Conservation (phyloP, 352 stramenopile genomes). For the Globisporangium megalacanthum region DNA sequence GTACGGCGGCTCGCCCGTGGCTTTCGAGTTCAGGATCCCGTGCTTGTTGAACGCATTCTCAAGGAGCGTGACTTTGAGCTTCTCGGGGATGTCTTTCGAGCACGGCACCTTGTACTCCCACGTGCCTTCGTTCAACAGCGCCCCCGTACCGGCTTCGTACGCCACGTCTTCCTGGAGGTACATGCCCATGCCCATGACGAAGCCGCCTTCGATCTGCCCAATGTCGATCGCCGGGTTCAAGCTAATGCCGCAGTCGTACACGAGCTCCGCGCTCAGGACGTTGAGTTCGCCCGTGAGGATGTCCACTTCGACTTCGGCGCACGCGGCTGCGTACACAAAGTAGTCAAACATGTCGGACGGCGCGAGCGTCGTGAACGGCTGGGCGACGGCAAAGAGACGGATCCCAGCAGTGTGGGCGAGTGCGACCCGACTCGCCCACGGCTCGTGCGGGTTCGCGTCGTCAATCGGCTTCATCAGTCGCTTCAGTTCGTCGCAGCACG, state of each 20-base stretch:
- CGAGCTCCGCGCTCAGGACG: slow-evolving; percentile 72
- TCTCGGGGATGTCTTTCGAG: slow-evolving; percentile 94
- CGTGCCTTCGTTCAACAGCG: slow-evolving; percentile 91
- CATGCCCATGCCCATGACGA: slow-evolving; percentile 95
- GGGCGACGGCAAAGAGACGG: slow-evolving; percentile 91
- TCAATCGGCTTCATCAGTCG: slow-evolving; percentile 25
- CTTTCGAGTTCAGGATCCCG: slow-evolving; percentile 94
- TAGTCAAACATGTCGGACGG: slow-evolving; percentile 92
- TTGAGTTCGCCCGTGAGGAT: slow-evolving; percentile 92
- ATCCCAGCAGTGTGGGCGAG: slow-evolving; percentile 90
- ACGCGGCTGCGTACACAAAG: slow-evolving; percentile 92
- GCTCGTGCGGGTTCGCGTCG: slow-evolving; percentile 9
- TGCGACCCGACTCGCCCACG: slow-evolving; percentile 64
- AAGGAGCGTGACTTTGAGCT: slow-evolving; percentile 94
- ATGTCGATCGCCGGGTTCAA: slow-evolving; percentile 98
- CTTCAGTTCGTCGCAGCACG: slow-evolving; percentile 40
- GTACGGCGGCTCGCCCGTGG: slow-evolving; percentile 94
- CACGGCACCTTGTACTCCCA: slow-evolving; percentile 97
- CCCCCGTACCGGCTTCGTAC: slow-evolving; percentile 88
- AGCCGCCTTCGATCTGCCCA: slow-evolving; percentile 97
- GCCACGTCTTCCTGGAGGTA: slow-evolving; percentile 93
- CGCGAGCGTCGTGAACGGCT: slow-evolving; percentile 85
- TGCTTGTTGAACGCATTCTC: slow-evolving; percentile 92
- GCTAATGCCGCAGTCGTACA: slow-evolving; percentile 91
- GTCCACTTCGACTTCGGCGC: slow-evolving; percentile 94